Conservation (phyloP, 2,329 filamentous ascomycete species). For the Beauveria australis region DNA sequence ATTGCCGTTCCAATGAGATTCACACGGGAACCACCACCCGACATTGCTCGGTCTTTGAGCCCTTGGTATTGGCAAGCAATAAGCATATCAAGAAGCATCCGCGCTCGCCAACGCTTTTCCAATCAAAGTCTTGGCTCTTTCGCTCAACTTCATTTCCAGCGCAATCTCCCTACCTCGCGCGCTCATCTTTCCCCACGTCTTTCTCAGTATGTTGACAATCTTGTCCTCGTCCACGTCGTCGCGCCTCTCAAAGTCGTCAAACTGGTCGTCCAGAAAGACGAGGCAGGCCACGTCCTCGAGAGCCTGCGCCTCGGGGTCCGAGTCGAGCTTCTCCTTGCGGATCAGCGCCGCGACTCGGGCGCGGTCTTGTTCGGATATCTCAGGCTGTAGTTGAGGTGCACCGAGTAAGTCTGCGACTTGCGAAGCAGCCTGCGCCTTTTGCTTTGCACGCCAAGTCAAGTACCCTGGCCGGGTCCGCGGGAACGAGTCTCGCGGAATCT, state of each 20-base stretch:
- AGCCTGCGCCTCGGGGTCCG: constrained; percentile 55
- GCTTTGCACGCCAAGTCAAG: constrained; percentile 66
- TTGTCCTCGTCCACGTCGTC: constrained; percentile 66
- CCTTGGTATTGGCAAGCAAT: not conserved
- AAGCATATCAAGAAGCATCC: not conserved
- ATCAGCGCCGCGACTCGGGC: constrained; percentile 62
- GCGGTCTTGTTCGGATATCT: constrained; percentile 41
- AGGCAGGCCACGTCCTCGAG: constrained; percentile 82
- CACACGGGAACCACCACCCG: not conserved
- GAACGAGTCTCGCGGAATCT: constrained; percentile 65
- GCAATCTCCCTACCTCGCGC: constrained; percentile 54
- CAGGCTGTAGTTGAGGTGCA: constrained; percentile 26
- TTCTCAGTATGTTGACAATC: constrained; percentile 59
- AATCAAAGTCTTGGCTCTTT: constrained; percentile 53
- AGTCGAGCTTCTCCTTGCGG: constrained; percentile 64
- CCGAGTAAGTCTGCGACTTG: constrained; percentile 48
- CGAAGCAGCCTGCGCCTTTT: constrained; percentile 56
- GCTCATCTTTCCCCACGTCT: constrained; percentile 73
- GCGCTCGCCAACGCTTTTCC: constrained; percentile 46
- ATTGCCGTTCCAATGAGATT: not conserved
- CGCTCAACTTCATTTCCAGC: constrained; percentile 56
- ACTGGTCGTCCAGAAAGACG: constrained; percentile 81
- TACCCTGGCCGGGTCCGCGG: constrained; percentile 71
- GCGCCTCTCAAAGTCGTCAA: constrained; percentile 67
- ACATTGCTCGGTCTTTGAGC: not conserved